A percentile compares a stretch with the other conserved stretches of the same genome.
phyloP scores from a whole-genome alignment of 257 asterid genomes.

The Phtheirospermum japonicum region DNA sequence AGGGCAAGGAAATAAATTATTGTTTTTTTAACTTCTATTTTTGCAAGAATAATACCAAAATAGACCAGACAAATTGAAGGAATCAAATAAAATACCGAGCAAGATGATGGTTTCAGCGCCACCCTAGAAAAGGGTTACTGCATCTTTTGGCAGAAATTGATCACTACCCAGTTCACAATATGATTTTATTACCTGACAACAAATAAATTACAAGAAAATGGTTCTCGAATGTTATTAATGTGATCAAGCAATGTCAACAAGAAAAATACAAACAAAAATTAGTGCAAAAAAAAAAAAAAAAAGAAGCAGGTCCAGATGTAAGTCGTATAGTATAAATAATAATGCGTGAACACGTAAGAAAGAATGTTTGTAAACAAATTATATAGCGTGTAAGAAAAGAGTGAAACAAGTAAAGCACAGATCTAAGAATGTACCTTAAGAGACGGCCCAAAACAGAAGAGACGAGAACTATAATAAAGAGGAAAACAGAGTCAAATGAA shows the following conservation, averaged over 20 bases:
- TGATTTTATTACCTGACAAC: conserved; percentile 15
- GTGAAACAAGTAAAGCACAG: conserved; percentile 30
- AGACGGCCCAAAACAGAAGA: conserved; percentile 17
- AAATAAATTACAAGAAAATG: conserved; percentile 14
- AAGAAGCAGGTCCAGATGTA: neutral
- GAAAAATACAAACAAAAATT: neutral
- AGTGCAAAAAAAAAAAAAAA: conserved; percentile 10
- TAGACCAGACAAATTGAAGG: neutral
- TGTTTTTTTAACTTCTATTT: neutral
- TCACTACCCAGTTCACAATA: conserved; percentile 20
- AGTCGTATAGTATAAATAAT: neutral
- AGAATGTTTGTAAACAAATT: conserved; percentile 5
- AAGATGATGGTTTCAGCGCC: conserved; percentile 16
- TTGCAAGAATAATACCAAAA: neutral
- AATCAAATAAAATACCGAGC: conserved; percentile 2
- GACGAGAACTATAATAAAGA: conserved; percentile 5
- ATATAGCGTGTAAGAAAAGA: neutral
- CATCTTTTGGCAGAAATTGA: conserved; percentile 8
- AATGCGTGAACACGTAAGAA: conserved; percentile 12
- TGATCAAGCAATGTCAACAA: conserved; percentile 10
- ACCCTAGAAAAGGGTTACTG: neutral
- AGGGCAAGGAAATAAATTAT: conserved; percentile 21
- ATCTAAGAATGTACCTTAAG: conserved; percentile 37
- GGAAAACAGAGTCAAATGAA: neutral
- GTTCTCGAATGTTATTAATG: neutral